Base-by-base conservation (phyloP, 129 eudicot genomes). In the Heracleum sosnowskyi region DNA sequence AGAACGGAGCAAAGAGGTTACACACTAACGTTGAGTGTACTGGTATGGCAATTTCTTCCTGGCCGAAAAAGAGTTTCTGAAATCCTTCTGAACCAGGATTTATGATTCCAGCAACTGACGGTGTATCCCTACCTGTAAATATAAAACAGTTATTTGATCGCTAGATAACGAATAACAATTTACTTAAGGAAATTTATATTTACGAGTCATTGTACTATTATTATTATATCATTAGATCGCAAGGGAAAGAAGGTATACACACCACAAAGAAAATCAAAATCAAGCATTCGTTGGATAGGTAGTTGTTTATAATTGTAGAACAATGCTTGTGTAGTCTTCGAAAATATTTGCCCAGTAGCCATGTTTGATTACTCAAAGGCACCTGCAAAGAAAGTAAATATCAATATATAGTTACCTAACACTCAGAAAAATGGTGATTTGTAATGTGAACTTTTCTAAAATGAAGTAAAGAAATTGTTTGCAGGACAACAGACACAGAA, bases 21-120 rank as follows among this genome's bases (percentile, higher is more conserved):
- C 44, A 34, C 45, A 79, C 97, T 34, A 76, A 96, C 99, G 91
- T 80, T 42, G 99, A 87, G 81, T 96, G 99, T n/a, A 96, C 99
- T 49, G 99, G 99, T 73, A 96, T 92, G 76, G 97, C 97, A 55
- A 96, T 96, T 83, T 96, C 99, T 82, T 96, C 97, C 81, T 96
- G 99, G 76, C 99, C 99, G 71, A 96, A 96, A 79, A 96, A 96
- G 41, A 96, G 92, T 81, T 96, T 96, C 83, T 96, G 97, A 81
- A 96, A 96, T 77, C 99, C 99, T 85, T 96, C 99, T 24, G 99
- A 85, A 83, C 99, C 99, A 78, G 99, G 99, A 82, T 90, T 96
- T 45, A 96, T 89, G 77, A 96, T 96, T 81, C 97, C 99, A 79
- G 99, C 99, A 82, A 96, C 99, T 55, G 99, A 96, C 35, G 99